Evolutionary conservation across 257 asterid genomes (phyloP), one percentile per base, ranked within the genome.

Genomic region (Cordia subcordata): DNA sequence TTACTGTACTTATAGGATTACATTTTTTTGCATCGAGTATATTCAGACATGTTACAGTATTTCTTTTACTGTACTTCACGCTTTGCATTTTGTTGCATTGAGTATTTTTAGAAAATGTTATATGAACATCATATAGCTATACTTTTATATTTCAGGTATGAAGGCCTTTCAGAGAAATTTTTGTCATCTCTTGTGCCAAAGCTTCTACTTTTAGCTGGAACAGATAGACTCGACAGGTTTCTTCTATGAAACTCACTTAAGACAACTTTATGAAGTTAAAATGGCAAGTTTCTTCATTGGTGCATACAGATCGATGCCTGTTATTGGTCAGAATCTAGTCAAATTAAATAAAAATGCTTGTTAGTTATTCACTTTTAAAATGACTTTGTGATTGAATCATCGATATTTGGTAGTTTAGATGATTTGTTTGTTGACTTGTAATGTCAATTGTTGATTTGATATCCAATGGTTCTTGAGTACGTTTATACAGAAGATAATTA

Each of bases 211-310:
- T 77, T 93, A 73, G 97, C 99, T 11, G 96, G 99, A 67, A 93
- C 99, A 33, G 99, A 93, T 77, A 80, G 99, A 64, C 82, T 93
- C 60, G 99, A 93, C 95, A 89, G 86, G 99, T 90, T 66, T 62
- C 69, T 40, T 68, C 16, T 17, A 11, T 52, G 13, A 23, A 53
- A 13, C 33, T 53, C n/a, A 53, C 57, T 11, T 53, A 13, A 20
- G 11, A 20, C 33, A 10, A 49, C 27, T 49, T 49, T 21, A 16
- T 6, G 20, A 49, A 49, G 54, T 18, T 49, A 15, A 10, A 49
- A 49, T 15, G 11, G 11, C 54, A 8, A 8, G 10, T 49, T 21
- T 49, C 8, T 17, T 49, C 23, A 10, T 49, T 5, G 10, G 22
- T 49, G 54, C 54, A 49, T 49, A 49, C 23, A 3, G 3, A 27